These are phyloP conservation scores for Ensete ventricosum DNA, from an alignment of 176 grass and related monocot species.

Conservation along the genomic window DNA sequence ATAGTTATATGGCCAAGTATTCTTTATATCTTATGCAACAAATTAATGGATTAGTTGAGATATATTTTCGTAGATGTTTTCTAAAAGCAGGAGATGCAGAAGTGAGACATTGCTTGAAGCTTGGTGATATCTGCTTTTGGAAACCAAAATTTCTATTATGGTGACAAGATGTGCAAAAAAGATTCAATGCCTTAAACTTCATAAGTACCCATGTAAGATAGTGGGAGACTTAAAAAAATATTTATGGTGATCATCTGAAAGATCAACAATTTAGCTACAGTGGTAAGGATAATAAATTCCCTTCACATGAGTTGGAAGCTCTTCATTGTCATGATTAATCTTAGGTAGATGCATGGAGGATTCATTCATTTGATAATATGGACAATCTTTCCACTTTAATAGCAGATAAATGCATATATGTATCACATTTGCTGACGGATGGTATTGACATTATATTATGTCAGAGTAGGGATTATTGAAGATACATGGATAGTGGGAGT, in stretches of 20 bases:
- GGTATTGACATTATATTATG: slow-evolving; percentile 1
- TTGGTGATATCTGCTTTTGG: background rate
- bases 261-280: no score
- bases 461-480: slow-evolving; percentile 58
- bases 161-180: background rate
- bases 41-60: background rate
- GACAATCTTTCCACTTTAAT: background rate
- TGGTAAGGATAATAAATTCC: no score
- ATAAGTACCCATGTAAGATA: no score
- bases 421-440: background rate
- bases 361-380: no score
- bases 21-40: background rate
- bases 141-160: background rate
- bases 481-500: slow-evolving; percentile 73
- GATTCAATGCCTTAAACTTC: no score
- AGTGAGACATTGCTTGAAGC: background rate
- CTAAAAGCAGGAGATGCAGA: background rate
- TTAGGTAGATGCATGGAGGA: no score
- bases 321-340: background rate
- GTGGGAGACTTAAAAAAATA: no score
- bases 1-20: background rate
- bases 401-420: background rate
- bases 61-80: background rate
- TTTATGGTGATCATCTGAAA: no score
- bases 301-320: no score